Evolutionary conservation across 352 stramenopile species (phyloP).

Genomic region (Pythium chondricola): DNA sequence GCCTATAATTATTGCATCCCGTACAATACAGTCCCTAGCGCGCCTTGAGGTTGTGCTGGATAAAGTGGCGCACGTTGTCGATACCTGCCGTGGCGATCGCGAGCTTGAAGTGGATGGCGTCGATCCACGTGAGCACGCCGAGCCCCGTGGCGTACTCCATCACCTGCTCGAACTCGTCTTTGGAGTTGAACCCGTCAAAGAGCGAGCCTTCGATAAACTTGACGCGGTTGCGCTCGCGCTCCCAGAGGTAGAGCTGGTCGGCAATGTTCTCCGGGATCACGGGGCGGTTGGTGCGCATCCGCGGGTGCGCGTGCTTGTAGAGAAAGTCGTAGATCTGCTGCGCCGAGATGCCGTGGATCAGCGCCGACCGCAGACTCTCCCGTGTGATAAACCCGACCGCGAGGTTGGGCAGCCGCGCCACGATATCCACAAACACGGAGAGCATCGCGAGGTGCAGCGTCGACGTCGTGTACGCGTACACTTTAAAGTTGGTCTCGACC

Average conservation of each 20-base stretch:
- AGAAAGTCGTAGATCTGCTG: conserved; percentile 91
- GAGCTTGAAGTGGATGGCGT: conserved; percentile 78
- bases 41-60: conserved; percentile 44
- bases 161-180: conserved; percentile 81
- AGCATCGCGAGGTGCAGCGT: conserved; percentile 91
- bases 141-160: conserved; percentile 52
- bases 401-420: conserved; percentile 85
- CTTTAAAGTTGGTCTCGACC: conserved; percentile 91
- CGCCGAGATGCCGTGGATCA: conserved; percentile 88
- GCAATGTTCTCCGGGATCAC: conserved; percentile 87
- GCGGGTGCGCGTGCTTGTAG: conserved; percentile 83
- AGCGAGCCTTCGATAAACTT: conserved; percentile 77
- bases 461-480: conserved; percentile 88
- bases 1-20: neutral
- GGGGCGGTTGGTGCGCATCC: conserved; percentile 64
- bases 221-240: conserved; percentile 87
- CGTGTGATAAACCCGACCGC: conserved; percentile 90
- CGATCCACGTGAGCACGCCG: conserved; percentile 77
- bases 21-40: neutral
- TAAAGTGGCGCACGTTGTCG: conserved; percentile 63
- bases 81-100: conserved; percentile 54
- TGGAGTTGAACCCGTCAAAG: conserved; percentile 83
- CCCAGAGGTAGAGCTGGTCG: conserved; percentile 90
- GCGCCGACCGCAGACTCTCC: conserved; percentile 82
- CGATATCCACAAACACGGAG: conserved; percentile 88